Evolutionary conservation across 495 filamentous ascomycete genomes (phyloP), one percentile per base, ranked within the genome.

Genomic region (Jackrogersella minutella): DNA sequence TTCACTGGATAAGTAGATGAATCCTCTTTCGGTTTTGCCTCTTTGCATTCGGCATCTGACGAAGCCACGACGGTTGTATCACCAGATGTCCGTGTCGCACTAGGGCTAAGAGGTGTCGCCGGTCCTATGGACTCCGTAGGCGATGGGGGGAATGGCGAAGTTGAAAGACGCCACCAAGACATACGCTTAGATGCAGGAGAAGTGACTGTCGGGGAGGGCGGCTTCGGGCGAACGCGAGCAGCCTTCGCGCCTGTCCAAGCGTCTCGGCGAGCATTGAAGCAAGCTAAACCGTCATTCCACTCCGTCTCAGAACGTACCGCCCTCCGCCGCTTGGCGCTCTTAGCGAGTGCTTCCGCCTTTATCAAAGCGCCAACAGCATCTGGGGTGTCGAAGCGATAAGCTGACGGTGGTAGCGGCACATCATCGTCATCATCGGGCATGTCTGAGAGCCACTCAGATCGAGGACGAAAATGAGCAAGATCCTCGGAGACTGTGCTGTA

Each of bases 211-310:
- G 69, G 55, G 7, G 74, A 66, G 22, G 71, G 72, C 1, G 73
- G 72, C 60, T 78, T 80, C 11, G 69, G 70, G 13, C 72, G 73
- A 37, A 83, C 73, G 33, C 80, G 78, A 19, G 73, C 79, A 16
- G 75, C 77, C 50, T 77, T 80, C 2, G 93, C 95, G n/a, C 90
- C 89, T 9, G 92, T 90, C 95, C 95, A 99, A 13, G 86, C 89
- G 78, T 97, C 86, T 37, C 95, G 85, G 50, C 91, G 80, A 31
- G 85, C 85, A 43, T 87, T 81, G 79, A 90, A 99, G 66, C 87
- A 88, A 43, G 86, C 81, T 37, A 99, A 73, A 0, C 95, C 95
- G 17, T 86, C 79, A 64, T 97, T 98, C 91, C 91, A 96, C 14
- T 76, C 72, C 83, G 91, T 86, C 72, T 98, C 94, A 31, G 90